Evolutionary conservation across 176 grass and related monocot genomes (phyloP).

Genomic region (Puya raimondii): DNA sequence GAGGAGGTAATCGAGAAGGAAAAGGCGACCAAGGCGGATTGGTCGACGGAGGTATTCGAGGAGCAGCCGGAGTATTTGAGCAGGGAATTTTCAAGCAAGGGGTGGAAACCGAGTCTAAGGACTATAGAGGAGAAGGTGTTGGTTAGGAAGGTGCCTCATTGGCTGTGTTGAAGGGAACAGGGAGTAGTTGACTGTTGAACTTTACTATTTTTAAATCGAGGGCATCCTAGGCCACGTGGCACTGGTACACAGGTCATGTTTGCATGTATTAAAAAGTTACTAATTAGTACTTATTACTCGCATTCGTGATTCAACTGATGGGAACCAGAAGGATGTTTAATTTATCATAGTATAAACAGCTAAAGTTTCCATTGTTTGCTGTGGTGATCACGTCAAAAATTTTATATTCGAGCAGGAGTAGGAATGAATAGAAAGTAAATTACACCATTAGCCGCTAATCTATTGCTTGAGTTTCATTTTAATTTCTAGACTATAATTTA

Average conservation of each 20-base stretch:
- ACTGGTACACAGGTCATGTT: background rate
- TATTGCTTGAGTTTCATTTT: too few species aligned
- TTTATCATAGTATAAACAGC: background rate
- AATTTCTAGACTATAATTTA: too few species aligned
- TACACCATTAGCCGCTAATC: background rate
- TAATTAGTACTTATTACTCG: too few species aligned
- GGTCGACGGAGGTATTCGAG: constrained; percentile 29
- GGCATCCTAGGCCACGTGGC: background rate
- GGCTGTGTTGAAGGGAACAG: constrained; percentile 45
- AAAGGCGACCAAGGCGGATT: background rate
- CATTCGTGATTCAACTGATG: background rate
- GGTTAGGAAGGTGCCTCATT: constrained; percentile 63
- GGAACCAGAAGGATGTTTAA: background rate
- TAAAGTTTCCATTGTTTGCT: background rate
- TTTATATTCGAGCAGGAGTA: background rate
- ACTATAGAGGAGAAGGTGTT: constrained; percentile 68
- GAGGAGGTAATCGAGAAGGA: background rate
- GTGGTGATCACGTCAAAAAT: background rate
- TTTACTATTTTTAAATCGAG: background rate
- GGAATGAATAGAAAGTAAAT: background rate
- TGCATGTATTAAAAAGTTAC: too few species aligned
- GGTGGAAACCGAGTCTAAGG: constrained; percentile 78
- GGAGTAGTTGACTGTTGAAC: background rate
- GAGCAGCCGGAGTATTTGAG: constrained; percentile 54
- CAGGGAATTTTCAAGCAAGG: constrained; percentile 62